Evolutionary conservation across 257 asterid genomes (phyloP).

Genomic region (Paraleonurus japonicus): DNA sequence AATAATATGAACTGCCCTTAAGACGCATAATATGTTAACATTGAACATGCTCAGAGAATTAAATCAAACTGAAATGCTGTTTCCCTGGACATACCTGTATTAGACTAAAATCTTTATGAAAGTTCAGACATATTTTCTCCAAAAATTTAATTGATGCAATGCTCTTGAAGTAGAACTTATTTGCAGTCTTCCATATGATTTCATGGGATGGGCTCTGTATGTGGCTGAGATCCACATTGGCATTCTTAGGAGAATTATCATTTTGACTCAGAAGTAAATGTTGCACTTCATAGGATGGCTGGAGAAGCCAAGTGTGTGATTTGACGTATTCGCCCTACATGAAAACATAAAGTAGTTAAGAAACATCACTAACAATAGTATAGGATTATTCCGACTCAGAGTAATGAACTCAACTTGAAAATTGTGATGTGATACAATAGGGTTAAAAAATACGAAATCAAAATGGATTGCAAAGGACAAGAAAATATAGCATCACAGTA

Average conservation of each 20-base stretch:
- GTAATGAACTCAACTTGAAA: background rate
- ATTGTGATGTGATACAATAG: background rate
- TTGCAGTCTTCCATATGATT: slow-evolving; percentile 59
- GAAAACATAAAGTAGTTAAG: slow-evolving; percentile 17
- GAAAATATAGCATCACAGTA: slow-evolving; percentile 24
- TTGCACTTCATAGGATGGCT: slow-evolving; percentile 74
- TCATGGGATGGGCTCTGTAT: slow-evolving; percentile 38
- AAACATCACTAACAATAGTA: background rate
- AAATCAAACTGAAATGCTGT: background rate
- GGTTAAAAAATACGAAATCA: slow-evolving; percentile 1
- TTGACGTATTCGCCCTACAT: slow-evolving; percentile 41
- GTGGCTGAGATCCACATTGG: slow-evolving; percentile 25
- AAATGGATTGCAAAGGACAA: background rate
- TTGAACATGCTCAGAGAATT: slow-evolving; percentile 1
- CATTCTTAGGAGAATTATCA: slow-evolving; percentile 33
- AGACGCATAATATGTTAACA: background rate
- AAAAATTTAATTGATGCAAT: slow-evolving; percentile 57
- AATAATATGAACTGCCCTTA: background rate
- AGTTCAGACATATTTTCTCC: slow-evolving; percentile 60
- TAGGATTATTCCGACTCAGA: background rate
- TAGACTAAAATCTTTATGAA: slow-evolving; percentile 77
- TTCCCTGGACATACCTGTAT: slow-evolving; percentile 55
- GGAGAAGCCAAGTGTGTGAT: slow-evolving; percentile 69
- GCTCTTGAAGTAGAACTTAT: slow-evolving; percentile 82
- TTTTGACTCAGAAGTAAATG: slow-evolving; percentile 55